Evolutionary conservation across 2,329 filamentous ascomycete genomes (phyloP).

Genomic region (Aspergillus sp.): DNA sequence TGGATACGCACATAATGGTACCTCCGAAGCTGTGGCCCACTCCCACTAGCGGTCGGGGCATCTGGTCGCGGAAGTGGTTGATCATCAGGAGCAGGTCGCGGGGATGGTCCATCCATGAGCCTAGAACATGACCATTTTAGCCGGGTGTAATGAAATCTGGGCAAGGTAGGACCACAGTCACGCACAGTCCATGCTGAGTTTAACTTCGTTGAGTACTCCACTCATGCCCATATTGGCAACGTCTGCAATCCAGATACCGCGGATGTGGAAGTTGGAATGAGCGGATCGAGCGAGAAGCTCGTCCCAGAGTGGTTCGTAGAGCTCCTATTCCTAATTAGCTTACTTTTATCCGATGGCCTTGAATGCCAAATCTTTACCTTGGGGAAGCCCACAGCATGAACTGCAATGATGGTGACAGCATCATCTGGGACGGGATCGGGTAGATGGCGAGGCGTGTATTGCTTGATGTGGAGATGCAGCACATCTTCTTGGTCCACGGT

Average conservation of each 20-base stretch:
- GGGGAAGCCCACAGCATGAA: conserved; percentile 13
- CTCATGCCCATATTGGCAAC: conserved; percentile 15
- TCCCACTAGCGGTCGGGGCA: conserved; percentile 11
- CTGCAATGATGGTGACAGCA: conserved; percentile 13
- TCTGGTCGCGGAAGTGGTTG: conserved; percentile 19
- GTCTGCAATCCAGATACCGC: conserved; percentile 43
- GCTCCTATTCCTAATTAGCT: conserved; percentile 56
- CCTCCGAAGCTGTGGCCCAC: conserved; percentile 17
- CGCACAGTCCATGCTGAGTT: conserved; percentile 15
- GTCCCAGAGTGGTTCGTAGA: conserved; percentile 85
- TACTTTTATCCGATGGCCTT: neutral
- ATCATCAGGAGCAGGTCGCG: conserved; percentile 14
- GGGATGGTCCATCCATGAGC: conserved; percentile 14
- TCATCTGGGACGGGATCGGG: neutral
- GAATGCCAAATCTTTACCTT: neutral
- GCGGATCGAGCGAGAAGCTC: conserved; percentile 63
- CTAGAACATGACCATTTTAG: neutral
- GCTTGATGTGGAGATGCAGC: conserved; percentile 8
- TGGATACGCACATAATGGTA: conserved; percentile 35
- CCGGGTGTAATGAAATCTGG: neutral
- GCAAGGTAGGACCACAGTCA: neutral
- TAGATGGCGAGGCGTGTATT: conserved; percentile 12
- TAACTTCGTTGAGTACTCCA: conserved; percentile 15
- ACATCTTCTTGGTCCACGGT: neutral
- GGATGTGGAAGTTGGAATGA: conserved; percentile 62